A percentile compares a stretch with the other conserved stretches of the same genome.
Conservation (phyloP, 345 rosid species). For the Erodium maritimum region DNA sequence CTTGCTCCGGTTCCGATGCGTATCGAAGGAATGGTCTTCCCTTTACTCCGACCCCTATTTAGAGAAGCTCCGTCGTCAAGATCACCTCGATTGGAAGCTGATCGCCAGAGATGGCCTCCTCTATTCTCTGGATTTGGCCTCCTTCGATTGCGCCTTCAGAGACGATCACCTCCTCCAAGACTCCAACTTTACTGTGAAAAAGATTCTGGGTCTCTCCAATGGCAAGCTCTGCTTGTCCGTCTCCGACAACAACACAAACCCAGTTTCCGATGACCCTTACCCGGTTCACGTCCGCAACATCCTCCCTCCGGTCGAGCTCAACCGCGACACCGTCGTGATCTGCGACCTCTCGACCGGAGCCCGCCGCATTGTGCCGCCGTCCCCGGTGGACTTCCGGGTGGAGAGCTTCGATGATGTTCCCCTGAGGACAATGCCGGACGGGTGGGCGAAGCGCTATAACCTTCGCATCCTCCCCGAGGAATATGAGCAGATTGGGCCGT, state of each 20-base stretch:
- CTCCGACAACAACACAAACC: not conserved
- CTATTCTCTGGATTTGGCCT: not conserved
- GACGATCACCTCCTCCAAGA: not conserved
- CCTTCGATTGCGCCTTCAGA: not conserved
- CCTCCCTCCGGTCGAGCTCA: not conserved
- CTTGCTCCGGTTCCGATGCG: too few relatives aligned
- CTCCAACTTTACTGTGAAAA: not conserved
- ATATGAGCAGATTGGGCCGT: too few relatives aligned
- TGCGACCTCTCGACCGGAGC: not conserved
- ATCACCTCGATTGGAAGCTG: not conserved
- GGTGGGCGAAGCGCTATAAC: too few relatives aligned
- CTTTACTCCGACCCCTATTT: not conserved
- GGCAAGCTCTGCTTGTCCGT: not conserved
- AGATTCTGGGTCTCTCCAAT: not conserved
- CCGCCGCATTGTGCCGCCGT: not conserved
- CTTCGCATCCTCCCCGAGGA: too few relatives aligned
- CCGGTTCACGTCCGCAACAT: too few relatives aligned
- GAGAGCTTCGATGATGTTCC: not conserved
- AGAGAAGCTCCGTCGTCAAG: not conserved
- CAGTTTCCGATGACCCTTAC: not conserved
- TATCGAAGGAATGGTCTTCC: not conserved
- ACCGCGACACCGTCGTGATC: too few relatives aligned
- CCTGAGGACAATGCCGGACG: too few relatives aligned
- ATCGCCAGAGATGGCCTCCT: not conserved
- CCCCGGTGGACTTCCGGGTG: not conserved